Evolutionary conservation across 73 alveolate genomes (phyloP).

Genomic region (Uronychia binucleata): DNA sequence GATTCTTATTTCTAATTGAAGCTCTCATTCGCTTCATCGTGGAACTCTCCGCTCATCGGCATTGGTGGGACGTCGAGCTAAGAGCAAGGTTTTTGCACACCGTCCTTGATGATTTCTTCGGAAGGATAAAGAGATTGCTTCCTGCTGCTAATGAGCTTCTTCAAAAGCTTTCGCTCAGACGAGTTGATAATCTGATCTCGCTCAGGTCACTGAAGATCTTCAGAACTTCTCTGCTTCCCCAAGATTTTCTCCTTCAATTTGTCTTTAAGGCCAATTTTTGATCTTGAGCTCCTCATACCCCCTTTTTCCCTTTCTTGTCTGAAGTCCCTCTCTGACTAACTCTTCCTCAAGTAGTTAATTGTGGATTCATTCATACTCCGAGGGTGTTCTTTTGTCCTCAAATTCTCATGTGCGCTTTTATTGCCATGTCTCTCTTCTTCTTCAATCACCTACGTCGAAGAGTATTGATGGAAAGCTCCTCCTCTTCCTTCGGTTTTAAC

Average conservation of each 20-base stretch:
- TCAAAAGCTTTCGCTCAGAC: neutral
- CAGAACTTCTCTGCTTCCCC: neutral
- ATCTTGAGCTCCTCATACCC: neutral
- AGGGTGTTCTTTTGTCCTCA: too few species aligned
- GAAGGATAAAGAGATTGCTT: neutral
- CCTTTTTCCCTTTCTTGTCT: neutral
- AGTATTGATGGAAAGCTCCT: too few species aligned
- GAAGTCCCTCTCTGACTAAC: neutral
- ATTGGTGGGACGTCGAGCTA: too few species aligned
- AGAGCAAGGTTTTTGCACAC: too few species aligned
- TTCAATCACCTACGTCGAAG: too few species aligned
- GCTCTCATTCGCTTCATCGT: too few species aligned
- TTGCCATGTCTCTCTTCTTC: too few species aligned
- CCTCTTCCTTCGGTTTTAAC: too few species aligned
- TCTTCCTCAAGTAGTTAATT: neutral
- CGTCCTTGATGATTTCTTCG: too few species aligned
- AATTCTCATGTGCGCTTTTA: too few species aligned
- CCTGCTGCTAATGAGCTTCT: neutral
- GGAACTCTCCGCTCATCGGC: neutral
- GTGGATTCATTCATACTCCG: neutral
- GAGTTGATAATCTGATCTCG: neutral
- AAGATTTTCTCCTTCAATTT: neutral
- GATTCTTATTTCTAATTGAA: too few species aligned
- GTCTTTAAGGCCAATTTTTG: neutral
- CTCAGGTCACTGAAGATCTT: neutral